A percentile compares a stretch with the other conserved stretches of the same genome.
Conservation (phyloP, 306 rosid species). For the Corylus americana region DNA sequence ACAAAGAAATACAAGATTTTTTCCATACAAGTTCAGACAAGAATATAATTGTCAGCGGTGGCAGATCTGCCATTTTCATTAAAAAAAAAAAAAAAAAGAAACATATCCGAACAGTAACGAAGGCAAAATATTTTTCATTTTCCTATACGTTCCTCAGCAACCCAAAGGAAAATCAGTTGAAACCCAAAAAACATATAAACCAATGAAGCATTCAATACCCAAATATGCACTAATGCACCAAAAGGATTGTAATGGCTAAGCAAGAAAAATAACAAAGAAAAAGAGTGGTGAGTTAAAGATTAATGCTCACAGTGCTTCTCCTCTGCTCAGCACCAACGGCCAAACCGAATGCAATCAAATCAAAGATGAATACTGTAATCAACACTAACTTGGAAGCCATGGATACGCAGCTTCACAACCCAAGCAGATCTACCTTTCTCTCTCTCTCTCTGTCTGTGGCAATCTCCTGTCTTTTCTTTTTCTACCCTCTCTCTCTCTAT, state of each 20-base stretch:
- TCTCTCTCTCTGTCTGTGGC: not conserved
- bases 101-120: too few relatives aligned
- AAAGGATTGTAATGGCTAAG: not conserved
- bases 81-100: too few relatives aligned
- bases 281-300: not conserved
- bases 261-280: constrained; percentile 13
- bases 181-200: constrained; percentile 24
- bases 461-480: not conserved
- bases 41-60: constrained; percentile 2
- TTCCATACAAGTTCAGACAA: not conserved
- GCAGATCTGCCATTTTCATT: not conserved
- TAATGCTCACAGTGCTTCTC: constrained; percentile 79
- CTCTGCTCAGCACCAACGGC: constrained; percentile 96
- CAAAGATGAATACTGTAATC: constrained; percentile 57
- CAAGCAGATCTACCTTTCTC: constrained; percentile 39
- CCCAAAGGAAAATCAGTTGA: constrained; percentile 19
- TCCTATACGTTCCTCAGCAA: constrained; percentile 28
- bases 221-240: constrained; percentile 19
- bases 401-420: constrained; percentile 33
- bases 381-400: constrained; percentile 95
- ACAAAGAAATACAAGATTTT: constrained; percentile 6
- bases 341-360: constrained; percentile 86
- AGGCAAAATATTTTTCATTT: too few relatives aligned
- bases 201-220: not conserved
- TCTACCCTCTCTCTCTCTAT: not conserved